These are phyloP conservation scores for Wickerhamiella alocasiicola DNA, from an alignment of 805 yeast genomes.

Conservation along the genomic window DNA sequence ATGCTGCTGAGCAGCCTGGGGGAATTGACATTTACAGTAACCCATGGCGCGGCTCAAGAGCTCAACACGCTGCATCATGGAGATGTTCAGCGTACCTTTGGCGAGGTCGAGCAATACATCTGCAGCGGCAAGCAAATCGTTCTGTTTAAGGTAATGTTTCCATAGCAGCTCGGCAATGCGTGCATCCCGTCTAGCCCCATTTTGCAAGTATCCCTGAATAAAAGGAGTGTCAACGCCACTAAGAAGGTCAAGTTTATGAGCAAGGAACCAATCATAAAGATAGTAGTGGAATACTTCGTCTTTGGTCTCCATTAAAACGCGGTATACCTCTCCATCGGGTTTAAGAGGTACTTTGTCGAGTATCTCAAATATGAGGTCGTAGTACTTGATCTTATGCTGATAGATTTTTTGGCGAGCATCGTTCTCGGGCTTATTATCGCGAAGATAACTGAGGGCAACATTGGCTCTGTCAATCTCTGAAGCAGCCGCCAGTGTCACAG, in stretches of 20 bases:
- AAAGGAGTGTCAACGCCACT: conserved; percentile 72
- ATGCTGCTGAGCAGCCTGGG: conserved; percentile 63
- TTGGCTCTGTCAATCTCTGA: conserved; percentile 51
- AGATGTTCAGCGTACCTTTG: conserved; percentile 52
- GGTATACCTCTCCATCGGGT: conserved; percentile 49
- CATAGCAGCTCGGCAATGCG: conserved; percentile 74
- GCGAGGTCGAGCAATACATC: conserved; percentile 62
- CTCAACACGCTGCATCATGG: conserved; percentile 67
- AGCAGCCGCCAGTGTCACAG: conserved; percentile 67
- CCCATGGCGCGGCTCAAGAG: conserved; percentile 86
- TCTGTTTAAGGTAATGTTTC: conserved; percentile 77
- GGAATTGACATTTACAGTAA: conserved; percentile 73
- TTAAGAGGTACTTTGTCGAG: conserved; percentile 55
- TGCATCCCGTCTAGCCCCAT: conserved; percentile 38
- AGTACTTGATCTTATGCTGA: conserved; percentile 45
- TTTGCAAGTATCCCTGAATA: conserved; percentile 59
- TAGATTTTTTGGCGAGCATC: conserved; percentile 42
- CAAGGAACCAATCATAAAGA: conserved; percentile 83
- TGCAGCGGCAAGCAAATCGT: conserved; percentile 73
- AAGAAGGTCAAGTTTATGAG: conserved; percentile 60
- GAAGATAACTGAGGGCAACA: conserved; percentile 42
- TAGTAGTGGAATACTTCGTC: conserved; percentile 87
- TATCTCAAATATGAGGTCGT: conserved; percentile 62
- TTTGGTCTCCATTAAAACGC: conserved; percentile 54
- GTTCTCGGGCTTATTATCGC: conserved; percentile 37